Evolutionary conservation across 192 early-diverging fungal genomes (phyloP).

Genomic region (Coemansia sp.): DNA sequence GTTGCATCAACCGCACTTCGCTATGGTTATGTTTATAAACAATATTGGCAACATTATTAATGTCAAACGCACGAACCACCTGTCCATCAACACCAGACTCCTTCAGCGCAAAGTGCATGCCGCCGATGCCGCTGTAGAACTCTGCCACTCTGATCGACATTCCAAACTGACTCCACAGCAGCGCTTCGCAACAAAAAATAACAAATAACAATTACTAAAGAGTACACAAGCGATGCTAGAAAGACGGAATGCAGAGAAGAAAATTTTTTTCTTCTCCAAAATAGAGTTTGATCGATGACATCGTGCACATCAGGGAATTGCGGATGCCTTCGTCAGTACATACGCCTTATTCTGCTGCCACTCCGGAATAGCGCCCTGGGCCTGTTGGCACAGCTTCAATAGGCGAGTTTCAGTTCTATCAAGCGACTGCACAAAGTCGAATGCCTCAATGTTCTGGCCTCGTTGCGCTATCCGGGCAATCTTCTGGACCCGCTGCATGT

Average conservation of each 20-base stretch:
- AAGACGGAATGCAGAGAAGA: conserved; percentile 4
- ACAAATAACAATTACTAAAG: not conserved
- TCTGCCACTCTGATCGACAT: conserved; percentile 47
- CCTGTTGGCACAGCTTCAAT: conserved; percentile 42
- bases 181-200: conserved; percentile 1
- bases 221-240: not conserved
- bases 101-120: conserved; percentile 76
- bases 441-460: conserved; percentile 38
- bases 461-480: conserved; percentile 49
- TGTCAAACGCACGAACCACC: conserved; percentile 90
- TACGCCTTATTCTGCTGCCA: conserved; percentile 49
- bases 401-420: conserved; percentile 37
- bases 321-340: conserved; percentile 27
- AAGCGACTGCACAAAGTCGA: conserved; percentile 52
- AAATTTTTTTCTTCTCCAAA: conserved; percentile 2
- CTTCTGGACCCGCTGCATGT: conserved; percentile 42
- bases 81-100: conserved; percentile 58
- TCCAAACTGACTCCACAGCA: not conserved
- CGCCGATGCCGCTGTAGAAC: conserved; percentile 59
- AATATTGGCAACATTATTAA: conserved; percentile 87
- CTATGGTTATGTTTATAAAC: conserved; percentile 70
- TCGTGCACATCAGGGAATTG: conserved; percentile 3
- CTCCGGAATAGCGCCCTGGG: conserved; percentile 29
- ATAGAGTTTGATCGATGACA: not conserved
- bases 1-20: conserved; percentile 43